Evolutionary conservation across 495 filamentous ascomycete species (phyloP).

Genomic region (Pyronema omphalodes): DNA sequence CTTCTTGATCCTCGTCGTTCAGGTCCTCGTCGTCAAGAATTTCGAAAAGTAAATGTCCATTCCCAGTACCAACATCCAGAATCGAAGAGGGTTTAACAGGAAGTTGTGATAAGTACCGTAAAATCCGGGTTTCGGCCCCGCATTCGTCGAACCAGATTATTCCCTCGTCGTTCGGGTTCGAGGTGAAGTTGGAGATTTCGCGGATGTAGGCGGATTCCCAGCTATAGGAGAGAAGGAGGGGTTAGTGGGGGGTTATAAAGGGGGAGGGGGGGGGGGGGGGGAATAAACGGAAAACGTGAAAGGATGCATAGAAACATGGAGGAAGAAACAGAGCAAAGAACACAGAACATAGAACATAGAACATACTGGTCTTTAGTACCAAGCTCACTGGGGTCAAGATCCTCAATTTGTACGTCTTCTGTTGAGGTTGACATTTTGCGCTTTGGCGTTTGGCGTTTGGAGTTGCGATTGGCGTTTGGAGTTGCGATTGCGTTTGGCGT

Average conservation of each 20-base stretch:
- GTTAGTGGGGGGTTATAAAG: neutral
- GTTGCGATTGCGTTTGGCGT: too few species aligned
- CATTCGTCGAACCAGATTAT: conserved; percentile 65
- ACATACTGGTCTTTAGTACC: conserved; percentile 56
- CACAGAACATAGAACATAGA: too few species aligned
- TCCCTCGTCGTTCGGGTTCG: conserved; percentile 43
- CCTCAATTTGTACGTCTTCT: neutral
- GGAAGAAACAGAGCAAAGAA: conserved; percentile 1
- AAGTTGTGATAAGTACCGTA: conserved; percentile 33
- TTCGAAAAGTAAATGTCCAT: conserved; percentile 70
- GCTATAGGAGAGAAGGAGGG: conserved; percentile 26
- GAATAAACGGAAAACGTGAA: neutral
- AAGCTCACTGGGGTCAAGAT: conserved; percentile 42
- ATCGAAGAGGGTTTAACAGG: conserved; percentile 28
- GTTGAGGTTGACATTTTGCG: too few species aligned
- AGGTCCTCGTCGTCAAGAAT: conserved; percentile 29
- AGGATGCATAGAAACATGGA: too few species aligned
- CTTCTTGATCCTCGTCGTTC: conserved; percentile 27
- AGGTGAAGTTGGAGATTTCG: conserved; percentile 43
- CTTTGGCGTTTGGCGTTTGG: too few species aligned
- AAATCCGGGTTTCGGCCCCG: conserved; percentile 42
- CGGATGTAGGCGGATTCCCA: conserved; percentile 48
- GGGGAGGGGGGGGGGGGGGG: neutral
- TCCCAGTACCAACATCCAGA: conserved; percentile 71
- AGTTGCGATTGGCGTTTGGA: too few species aligned